These are phyloP conservation scores for Coniosporium apollinis DNA, from an alignment of 495 filamentous ascomycete genomes.

Conservation along the genomic window DNA sequence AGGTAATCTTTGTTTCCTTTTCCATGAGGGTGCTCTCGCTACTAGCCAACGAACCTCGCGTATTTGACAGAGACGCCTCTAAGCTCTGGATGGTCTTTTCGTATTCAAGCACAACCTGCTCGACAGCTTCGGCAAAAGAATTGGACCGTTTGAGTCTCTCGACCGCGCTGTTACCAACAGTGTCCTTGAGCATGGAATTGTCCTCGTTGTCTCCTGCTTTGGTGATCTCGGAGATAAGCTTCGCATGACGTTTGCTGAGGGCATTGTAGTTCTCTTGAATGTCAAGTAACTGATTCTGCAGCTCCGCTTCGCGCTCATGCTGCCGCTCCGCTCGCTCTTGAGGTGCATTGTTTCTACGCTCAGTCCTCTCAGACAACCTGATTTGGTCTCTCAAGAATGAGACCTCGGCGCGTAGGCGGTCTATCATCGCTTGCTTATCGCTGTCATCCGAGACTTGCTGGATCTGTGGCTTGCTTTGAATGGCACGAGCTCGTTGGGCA, in stretches of 20 bases:
- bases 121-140: conserved; percentile 85
- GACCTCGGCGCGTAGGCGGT: conserved; percentile 85
- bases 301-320: conserved; percentile 70
- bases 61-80: conserved; percentile 82
- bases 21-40: conserved; percentile 78
- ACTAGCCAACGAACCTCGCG: conserved; percentile 62
- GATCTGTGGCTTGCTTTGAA: conserved; percentile 93
- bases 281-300: conserved; percentile 89
- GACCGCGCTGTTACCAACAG: conserved; percentile 61
- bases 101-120: conserved; percentile 92
- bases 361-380: conserved; percentile 45
- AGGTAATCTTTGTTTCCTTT: conserved; percentile 83
- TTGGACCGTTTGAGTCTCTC: conserved; percentile 86
- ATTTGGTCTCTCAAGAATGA: conserved; percentile 91
- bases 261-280: conserved; percentile 88
- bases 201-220: conserved; percentile 57
- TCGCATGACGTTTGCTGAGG: conserved; percentile 80
- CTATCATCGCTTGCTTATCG: conserved; percentile 89
- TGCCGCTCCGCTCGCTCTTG: conserved; percentile 61
- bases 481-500: conserved; percentile 86
- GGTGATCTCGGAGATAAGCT: conserved; percentile 85
- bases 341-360: conserved; percentile 39
- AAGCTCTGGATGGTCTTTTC: conserved; percentile 95
- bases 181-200: conserved; percentile 30
- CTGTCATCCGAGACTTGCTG: conserved; percentile 81